Evolutionary conservation across 2,329 filamentous ascomycete genomes (phyloP).

Genomic region (Cordyceps pruinosa): DNA sequence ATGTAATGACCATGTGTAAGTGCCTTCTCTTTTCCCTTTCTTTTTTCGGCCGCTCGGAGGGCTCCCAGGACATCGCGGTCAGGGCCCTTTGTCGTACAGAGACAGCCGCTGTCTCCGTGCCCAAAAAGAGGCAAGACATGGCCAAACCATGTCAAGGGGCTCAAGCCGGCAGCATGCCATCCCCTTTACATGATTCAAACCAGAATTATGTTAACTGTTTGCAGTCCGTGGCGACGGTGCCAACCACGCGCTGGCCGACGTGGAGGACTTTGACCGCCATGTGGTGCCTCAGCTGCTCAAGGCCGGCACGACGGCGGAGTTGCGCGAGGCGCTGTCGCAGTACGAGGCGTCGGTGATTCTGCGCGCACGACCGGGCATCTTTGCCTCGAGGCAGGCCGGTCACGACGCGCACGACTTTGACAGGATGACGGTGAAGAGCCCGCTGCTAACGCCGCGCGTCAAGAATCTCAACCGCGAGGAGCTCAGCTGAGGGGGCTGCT

Average conservation of each 20-base stretch:
- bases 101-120: not conserved
- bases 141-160: too few species aligned
- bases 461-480: slow-evolving; percentile 24
- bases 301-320: not conserved
- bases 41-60: not conserved
- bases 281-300: slow-evolving; percentile 18
- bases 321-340: slow-evolving; percentile 25
- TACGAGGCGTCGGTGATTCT: slow-evolving; percentile 40
- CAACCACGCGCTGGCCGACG: slow-evolving; percentile 50
- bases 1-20: slow-evolving; percentile 56
- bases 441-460: slow-evolving; percentile 32
- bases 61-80: not conserved
- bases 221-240: slow-evolving; percentile 50
- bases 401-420: slow-evolving; percentile 47
- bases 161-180: too few species aligned
- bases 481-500: too few species aligned
- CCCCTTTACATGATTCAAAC: not conserved
- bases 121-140: not conserved
- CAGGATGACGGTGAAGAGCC: slow-evolving; percentile 30
- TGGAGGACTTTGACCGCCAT: slow-evolving; percentile 34
- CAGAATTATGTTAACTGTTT: slow-evolving; percentile 1
- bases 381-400: slow-evolving; percentile 45
- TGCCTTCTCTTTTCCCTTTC: slow-evolving; percentile 1
- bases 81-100: not conserved
- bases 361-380: slow-evolving; percentile 38